Conservation (phyloP, 2,329 filamentous ascomycete species). For the Balansia obtecta region DNA sequence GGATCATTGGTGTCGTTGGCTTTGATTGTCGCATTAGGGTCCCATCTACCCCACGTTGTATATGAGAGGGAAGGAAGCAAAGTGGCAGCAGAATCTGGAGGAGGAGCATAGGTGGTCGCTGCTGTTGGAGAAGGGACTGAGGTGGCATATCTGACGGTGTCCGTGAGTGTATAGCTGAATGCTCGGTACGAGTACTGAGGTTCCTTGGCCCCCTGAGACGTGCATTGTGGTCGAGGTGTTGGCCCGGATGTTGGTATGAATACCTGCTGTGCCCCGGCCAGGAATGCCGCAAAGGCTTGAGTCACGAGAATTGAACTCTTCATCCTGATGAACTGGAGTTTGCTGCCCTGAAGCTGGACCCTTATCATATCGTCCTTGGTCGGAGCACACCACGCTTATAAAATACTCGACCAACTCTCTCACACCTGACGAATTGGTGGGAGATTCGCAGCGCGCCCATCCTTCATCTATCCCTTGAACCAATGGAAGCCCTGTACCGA, state of each 20-base stretch:
- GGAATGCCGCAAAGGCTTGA: not conserved
- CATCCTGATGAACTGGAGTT: not conserved
- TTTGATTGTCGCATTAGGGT: constrained; percentile 16
- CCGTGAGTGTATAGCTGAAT: constrained; percentile 20
- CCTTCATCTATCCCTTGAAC: not conserved
- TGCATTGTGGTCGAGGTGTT: constrained; percentile 16
- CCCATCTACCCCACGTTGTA: constrained; percentile 23
- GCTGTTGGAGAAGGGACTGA: constrained; percentile 18
- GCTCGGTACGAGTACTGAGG: constrained; percentile 16
- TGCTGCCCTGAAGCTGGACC: not conserved
- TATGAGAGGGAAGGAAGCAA: constrained; percentile 17
- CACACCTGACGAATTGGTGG: not conserved
- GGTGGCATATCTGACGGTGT: constrained; percentile 20
- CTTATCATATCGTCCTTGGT: not conserved
- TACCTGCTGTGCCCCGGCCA: constrained; percentile 15
- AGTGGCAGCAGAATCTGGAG: constrained; percentile 14
- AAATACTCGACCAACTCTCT: not conserved
- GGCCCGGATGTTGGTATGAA: constrained; percentile 15
- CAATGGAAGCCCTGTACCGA: not conserved
- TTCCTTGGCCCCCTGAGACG: constrained; percentile 9
- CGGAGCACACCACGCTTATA: not conserved
- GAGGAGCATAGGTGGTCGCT: constrained; percentile 18
- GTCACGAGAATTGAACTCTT: constrained; percentile 1
- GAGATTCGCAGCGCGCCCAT: not conserved
- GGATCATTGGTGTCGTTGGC: constrained; percentile 17